phyloP scores from a whole-genome alignment of 2,329 filamentous ascomycete genomes.

The Huntiella abstrusa region DNA sequence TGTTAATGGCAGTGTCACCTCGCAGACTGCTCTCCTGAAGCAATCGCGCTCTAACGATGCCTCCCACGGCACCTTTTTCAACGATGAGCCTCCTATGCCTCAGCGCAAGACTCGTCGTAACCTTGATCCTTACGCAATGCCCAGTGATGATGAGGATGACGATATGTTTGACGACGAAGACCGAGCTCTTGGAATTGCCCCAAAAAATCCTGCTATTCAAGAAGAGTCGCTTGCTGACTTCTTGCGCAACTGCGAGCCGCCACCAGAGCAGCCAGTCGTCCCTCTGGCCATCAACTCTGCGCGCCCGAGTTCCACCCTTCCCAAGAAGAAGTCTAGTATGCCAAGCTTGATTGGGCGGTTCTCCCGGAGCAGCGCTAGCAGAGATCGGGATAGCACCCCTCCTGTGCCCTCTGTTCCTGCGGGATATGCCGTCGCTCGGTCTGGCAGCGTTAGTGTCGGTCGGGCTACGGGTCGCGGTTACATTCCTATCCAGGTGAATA shows the following conservation, averaged over 20 bases:
- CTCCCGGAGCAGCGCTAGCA: conserved; percentile 21
- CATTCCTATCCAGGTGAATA: conserved; percentile 33
- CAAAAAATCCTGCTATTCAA: conserved; percentile 21
- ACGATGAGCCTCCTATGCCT: conserved; percentile 39
- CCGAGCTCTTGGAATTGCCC: conserved; percentile 21
- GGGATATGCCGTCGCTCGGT: conserved; percentile 18
- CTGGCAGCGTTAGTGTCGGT: conserved; percentile 12
- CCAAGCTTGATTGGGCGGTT: conserved; percentile 44
- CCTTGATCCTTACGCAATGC: conserved; percentile 85
- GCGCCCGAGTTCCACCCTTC: conserved; percentile 17
- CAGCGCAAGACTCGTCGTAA: conserved; percentile 59
- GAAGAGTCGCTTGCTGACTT: conserved; percentile 61
- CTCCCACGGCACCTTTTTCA: conserved; percentile 24
- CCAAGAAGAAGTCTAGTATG: conserved; percentile 47
- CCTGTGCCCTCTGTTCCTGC: conserved; percentile 14
- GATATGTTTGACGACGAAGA: conserved; percentile 28
- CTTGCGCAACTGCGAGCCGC: conserved; percentile 48
- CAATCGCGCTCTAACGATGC: conserved; percentile 20
- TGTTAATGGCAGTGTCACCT: conserved; percentile 50
- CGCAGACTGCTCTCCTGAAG: conserved; percentile 48
- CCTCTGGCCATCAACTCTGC: conserved; percentile 18
- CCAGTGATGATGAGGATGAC: conserved; percentile 52
- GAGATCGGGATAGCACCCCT: conserved; percentile 16
- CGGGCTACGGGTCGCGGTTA: conserved; percentile 20
- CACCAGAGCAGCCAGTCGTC: conserved; percentile 25